Evolutionary conservation across 2,329 filamentous ascomycete genomes (phyloP).

Genomic region (Alternaria sp.): DNA sequence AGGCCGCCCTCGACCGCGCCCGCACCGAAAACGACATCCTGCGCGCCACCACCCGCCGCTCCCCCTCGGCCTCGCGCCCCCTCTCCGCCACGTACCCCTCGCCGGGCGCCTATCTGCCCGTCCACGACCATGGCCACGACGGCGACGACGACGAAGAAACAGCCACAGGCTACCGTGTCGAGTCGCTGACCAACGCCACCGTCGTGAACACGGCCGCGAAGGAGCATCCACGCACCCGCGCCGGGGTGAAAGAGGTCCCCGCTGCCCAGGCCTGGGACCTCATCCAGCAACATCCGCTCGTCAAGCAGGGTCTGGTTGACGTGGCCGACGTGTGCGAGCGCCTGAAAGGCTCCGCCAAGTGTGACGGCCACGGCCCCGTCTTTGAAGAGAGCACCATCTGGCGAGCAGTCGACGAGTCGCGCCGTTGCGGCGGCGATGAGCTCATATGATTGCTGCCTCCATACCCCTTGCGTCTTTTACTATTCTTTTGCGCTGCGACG

Average conservation of each 20-base stretch:
- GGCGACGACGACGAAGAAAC: constrained; percentile 20
- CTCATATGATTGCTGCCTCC: constrained; percentile 58
- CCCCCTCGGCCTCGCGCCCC: constrained; percentile 51
- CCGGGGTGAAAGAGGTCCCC: constrained; percentile 37
- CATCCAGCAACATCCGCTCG: constrained; percentile 81
- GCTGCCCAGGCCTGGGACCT: constrained; percentile 77
- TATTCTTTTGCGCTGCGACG: not conserved
- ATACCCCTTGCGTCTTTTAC: constrained; percentile 8
- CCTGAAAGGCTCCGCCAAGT: constrained; percentile 76
- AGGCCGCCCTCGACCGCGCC: constrained; percentile 80
- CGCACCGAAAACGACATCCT: constrained; percentile 93
- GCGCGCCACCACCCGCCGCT: constrained; percentile 70
- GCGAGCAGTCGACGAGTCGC: constrained; percentile 78
- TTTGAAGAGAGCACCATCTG: constrained; percentile 80
- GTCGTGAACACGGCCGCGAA: constrained; percentile 41
- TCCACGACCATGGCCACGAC: constrained; percentile 20
- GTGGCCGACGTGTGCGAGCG: constrained; percentile 80
- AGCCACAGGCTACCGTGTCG: constrained; percentile 38
- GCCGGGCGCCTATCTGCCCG: constrained; percentile 41
- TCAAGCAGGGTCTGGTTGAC: constrained; percentile 78
- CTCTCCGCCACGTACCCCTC: constrained; percentile 48
- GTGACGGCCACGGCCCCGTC: constrained; percentile 84
- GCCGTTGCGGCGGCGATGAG: constrained; percentile 78
- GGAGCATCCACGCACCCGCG: constrained; percentile 31
- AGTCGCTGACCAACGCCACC: constrained; percentile 35